A percentile compares a stretch with the other conserved stretches of the same genome.
These are phyloP conservation scores for Rhizopus microsporus DNA, from an alignment of 371 early-diverging fungal species.

Conservation along the genomic window DNA sequence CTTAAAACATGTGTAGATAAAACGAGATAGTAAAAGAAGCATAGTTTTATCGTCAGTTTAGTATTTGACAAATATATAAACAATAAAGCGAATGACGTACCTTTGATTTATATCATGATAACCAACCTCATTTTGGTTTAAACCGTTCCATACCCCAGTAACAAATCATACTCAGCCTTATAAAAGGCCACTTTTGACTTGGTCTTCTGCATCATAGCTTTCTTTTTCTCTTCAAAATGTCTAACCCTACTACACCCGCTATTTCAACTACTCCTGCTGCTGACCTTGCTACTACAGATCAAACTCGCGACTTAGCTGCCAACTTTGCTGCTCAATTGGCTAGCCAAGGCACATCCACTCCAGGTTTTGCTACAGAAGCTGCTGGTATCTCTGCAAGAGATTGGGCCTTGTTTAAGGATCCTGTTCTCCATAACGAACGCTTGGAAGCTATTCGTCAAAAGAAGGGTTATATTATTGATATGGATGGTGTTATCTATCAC, in stretches of 20 bases:
- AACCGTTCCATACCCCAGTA: neutral
- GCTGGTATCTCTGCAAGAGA: slow-evolving; percentile 36
- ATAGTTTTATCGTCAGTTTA: neutral
- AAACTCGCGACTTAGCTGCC: slow-evolving; percentile 28
- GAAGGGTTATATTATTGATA: slow-evolving; percentile 68
- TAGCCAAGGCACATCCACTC: slow-evolving; percentile 3
- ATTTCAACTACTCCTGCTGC: neutral
- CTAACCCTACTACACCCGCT: slow-evolving; percentile 3
- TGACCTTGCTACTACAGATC: slow-evolving; percentile 13
- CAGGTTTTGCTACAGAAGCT: slow-evolving; percentile 9
- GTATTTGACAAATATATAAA: neutral
- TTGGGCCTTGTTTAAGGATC: slow-evolving; percentile 46
- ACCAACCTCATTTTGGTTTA: slow-evolving; percentile 1
- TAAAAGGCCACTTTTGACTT: neutral
- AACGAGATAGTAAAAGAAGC: neutral
- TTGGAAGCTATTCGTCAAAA: slow-evolving; percentile 59
- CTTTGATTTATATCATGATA: slow-evolving; percentile 5
- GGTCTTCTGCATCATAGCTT: neutral
- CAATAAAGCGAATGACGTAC: slow-evolving; percentile 5
- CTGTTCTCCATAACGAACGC: slow-evolving; percentile 47
- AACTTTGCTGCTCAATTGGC: slow-evolving; percentile 28
- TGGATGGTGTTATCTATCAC: slow-evolving; percentile 74
- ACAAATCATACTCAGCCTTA: neutral
- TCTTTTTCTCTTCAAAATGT: neutral
- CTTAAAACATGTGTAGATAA: neutral